phyloP scores from a whole-genome alignment of 2,329 filamentous ascomycete genomes.

The Cercospora sp. region DNA sequence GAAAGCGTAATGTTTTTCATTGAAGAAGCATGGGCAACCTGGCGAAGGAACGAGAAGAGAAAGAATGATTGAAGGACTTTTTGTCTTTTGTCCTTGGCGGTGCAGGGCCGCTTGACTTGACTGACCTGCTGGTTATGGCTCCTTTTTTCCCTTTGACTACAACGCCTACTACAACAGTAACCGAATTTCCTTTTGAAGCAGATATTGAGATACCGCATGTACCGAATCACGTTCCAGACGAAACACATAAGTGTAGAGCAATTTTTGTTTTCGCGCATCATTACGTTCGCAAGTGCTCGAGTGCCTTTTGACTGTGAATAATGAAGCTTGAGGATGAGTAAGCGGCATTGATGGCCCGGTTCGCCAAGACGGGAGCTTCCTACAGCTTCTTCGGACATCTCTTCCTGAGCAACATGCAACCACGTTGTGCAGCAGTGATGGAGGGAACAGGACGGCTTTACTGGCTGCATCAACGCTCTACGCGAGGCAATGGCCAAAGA shows the following conservation, averaged over 20 bases:
- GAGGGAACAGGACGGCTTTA: no score
- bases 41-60: background rate
- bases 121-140: background rate
- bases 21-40: background rate
- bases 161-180: slow-evolving; percentile 1
- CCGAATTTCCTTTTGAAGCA: background rate
- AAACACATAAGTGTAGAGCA: background rate
- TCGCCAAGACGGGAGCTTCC: no score
- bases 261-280: no score
- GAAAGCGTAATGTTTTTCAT: background rate
- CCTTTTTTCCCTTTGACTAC: background rate
- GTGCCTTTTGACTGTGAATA: no score
- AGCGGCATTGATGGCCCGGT: no score
- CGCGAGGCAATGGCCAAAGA: no score
- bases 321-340: no score
- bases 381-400: no score
- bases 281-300: no score
- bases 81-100: background rate
- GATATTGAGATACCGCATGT: slow-evolving; percentile 1
- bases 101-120: background rate
- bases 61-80: background rate
- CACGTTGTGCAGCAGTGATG: no score
- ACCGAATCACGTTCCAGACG: slow-evolving; percentile 3
- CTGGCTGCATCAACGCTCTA: no score
- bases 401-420: no score